phyloP scores from a whole-genome alignment of 352 stramenopile genomes.

The Lagenidium giganteum region DNA sequence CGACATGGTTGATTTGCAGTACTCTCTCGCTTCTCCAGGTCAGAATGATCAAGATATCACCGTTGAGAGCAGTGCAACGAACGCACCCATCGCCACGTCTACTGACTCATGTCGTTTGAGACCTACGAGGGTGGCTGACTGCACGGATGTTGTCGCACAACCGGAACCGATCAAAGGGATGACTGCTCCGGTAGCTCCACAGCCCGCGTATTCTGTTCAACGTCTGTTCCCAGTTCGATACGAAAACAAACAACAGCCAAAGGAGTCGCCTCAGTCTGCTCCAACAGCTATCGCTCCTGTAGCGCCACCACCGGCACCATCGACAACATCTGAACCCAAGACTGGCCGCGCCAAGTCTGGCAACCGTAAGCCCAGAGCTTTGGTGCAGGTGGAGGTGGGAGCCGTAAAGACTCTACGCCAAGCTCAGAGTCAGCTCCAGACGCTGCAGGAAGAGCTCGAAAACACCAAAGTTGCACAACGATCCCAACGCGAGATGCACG shows the following conservation, averaged over 20 bases:
- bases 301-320: neutral
- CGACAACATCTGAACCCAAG: neutral
- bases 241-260: constrained; percentile 10
- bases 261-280: neutral
- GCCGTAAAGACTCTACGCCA: too few relatives aligned
- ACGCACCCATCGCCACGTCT: too few relatives aligned
- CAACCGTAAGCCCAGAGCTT: neutral
- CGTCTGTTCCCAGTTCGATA: constrained; percentile 37
- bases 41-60: too few relatives aligned
- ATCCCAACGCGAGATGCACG: neutral
- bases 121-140: too few relatives aligned
- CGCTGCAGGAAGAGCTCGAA: constrained; percentile 4
- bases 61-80: too few relatives aligned
- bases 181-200: too few relatives aligned
- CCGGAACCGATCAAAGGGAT: too few relatives aligned
- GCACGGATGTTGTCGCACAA: too few relatives aligned
- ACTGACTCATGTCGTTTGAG: too few relatives aligned
- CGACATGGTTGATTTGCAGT: too few relatives aligned
- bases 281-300: neutral
- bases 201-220: constrained; percentile 24
- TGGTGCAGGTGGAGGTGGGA: neutral
- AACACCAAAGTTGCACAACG: constrained; percentile 4
- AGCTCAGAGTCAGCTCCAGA: too few relatives aligned
- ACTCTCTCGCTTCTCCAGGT: too few relatives aligned
- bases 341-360: neutral